A percentile compares a stretch with the other conserved stretches of the same genome.
These are phyloP conservation scores for Trichopus zeylanicus DNA, from an alignment of 116 monocot genomes.

Conservation along the genomic window DNA sequence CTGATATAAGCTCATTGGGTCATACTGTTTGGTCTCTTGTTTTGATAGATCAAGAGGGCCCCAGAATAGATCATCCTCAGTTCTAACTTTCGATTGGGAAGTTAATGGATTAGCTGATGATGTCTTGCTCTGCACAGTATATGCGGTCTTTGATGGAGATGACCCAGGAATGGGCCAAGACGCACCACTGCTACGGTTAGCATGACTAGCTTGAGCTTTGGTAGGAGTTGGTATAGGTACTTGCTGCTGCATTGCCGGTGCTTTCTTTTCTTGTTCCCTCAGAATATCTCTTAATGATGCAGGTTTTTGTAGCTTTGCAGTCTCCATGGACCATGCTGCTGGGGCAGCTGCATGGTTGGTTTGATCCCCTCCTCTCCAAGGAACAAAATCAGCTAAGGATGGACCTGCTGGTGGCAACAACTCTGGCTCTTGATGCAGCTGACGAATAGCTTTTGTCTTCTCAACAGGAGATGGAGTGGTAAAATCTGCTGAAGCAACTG, in stretches of 20 bases:
- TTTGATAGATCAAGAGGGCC: conserved; percentile 69
- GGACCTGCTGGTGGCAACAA: conserved; percentile 55
- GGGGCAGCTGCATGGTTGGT: conserved; percentile 31
- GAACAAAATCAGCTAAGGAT: conserved; percentile 86
- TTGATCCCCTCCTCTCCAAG: conserved; percentile 80
- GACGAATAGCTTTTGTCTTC: conserved; percentile 40
- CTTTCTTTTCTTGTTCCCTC: conserved; percentile 72
- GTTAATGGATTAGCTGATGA: conserved; percentile 19
- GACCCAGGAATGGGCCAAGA: conserved; percentile 44
- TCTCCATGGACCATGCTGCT: conserved; percentile 76
- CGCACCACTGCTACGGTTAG: conserved; percentile 32
- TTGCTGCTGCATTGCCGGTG: conserved; percentile 28
- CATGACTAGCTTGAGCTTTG: conserved; percentile 26
- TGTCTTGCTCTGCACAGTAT: conserved; percentile 10
- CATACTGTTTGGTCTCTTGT: conserved; percentile 62
- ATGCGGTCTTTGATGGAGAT: conserved; percentile 44
- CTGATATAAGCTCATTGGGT: neutral
- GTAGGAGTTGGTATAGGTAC: conserved; percentile 32
- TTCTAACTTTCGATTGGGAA: conserved; percentile 38
- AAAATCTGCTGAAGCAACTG: conserved; percentile 36
- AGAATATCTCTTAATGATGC: conserved; percentile 74
- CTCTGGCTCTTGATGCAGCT: conserved; percentile 40
- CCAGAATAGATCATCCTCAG: conserved; percentile 96
- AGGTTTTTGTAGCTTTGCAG: conserved; percentile 45
- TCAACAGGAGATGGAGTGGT: conserved; percentile 26